Percentiles rank a stretch among this genome's conserved stretches.
Conservation (phyloP, 192 early-diverging fungal species). For the Linnemannia zychae region DNA sequence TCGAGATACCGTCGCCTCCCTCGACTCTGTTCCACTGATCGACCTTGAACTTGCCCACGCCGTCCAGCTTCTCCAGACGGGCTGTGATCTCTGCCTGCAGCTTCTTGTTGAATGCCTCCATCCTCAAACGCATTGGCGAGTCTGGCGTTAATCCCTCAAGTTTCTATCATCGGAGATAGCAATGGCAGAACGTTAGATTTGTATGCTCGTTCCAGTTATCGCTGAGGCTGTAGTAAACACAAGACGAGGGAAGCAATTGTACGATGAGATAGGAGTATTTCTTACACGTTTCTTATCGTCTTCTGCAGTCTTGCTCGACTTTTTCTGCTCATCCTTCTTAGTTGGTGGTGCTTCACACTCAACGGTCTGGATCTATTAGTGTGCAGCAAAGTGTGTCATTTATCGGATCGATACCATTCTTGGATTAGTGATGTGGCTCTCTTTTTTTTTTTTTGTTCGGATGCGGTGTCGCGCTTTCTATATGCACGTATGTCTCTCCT, state of each 20-base stretch:
- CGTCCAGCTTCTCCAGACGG: conserved; percentile 74
- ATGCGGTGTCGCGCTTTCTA: neutral
- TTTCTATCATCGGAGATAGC: conserved; percentile 27
- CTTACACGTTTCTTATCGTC: conserved; percentile 50
- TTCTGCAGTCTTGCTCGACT: conserved; percentile 35
- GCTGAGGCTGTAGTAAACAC: neutral
- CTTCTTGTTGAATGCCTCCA: conserved; percentile 83
- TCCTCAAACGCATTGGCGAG: conserved; percentile 82
- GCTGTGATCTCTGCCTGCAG: conserved; percentile 84
- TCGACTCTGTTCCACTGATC: conserved; percentile 91
- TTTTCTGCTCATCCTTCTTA: conserved; percentile 28
- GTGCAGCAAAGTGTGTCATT: neutral
- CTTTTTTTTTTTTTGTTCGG: conserved; percentile 11
- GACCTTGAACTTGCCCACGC: conserved; percentile 72
- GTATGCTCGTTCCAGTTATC: too few species aligned
- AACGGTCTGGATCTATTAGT: conserved; percentile 9
- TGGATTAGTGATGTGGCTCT: neutral
- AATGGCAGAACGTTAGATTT: neutral
- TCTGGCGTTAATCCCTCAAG: conserved; percentile 61
- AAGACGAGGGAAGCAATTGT: neutral
- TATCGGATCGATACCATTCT: neutral
- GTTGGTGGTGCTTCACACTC: conserved; percentile 52
- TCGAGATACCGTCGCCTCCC: conserved; percentile 94
- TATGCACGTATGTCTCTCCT: neutral
- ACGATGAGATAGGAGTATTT: neutral